Conservation (phyloP, 108 stramenopile genomes). For the Skeletonema menzelii region DNA sequence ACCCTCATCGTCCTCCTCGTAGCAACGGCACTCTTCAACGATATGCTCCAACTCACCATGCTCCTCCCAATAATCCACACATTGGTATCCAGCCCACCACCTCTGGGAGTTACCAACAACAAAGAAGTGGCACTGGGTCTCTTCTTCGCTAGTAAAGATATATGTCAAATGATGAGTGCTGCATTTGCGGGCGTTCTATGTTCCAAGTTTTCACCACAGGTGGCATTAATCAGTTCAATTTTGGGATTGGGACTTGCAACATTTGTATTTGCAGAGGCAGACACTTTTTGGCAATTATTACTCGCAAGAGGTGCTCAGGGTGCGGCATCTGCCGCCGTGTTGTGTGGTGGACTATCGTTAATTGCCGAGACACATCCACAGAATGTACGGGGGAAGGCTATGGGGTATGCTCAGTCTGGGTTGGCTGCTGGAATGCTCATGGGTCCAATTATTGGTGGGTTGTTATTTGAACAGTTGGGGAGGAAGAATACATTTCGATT, state of each 20-base stretch:
- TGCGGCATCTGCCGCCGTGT: constrained; percentile 32
- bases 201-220: constrained; percentile 18
- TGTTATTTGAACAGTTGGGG: constrained; percentile 28
- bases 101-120: constrained; percentile 26
- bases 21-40: constrained; percentile 39
- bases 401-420: constrained; percentile 32
- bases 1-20: constrained; percentile 27
- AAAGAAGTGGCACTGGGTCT: constrained; percentile 29
- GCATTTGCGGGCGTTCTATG: constrained; percentile 28
- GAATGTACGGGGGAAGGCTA: constrained; percentile 16
- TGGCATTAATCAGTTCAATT: constrained; percentile 13
- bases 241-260: constrained; percentile 28
- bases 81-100: constrained; percentile 30
- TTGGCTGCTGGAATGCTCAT: constrained; percentile 21
- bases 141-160: constrained; percentile 38
- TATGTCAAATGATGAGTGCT: constrained; percentile 34
- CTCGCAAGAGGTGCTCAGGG: constrained; percentile 31
- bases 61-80: constrained; percentile 43
- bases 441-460: constrained; percentile 32
- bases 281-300: constrained; percentile 23
- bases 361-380: constrained; percentile 30
- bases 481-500: constrained; percentile 31
- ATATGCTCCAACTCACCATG: constrained; percentile 43
- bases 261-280: constrained; percentile 30
- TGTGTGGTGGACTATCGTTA: constrained; percentile 33